Evolutionary conservation across 75 land plant species (phyloP).

Genomic region (Sequoia sempervirens): DNA sequence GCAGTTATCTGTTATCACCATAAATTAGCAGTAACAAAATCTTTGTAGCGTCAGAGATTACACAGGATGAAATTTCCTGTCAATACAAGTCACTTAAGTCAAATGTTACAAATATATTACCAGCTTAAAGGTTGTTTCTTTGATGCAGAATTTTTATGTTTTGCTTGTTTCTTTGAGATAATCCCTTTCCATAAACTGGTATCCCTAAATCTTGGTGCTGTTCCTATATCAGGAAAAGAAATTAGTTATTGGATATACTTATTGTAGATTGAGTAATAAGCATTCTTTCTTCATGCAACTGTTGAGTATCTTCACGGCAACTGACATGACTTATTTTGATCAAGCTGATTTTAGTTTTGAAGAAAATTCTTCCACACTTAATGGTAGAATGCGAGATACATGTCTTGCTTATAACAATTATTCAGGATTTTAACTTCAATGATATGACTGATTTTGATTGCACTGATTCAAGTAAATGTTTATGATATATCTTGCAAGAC

Average conservation of each 20-base stretch:
- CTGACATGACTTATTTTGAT: neutral
- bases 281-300: neutral
- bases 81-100: neutral
- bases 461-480: too few relatives aligned
- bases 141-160: too few relatives aligned
- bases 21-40: neutral
- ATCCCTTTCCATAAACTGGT: neutral
- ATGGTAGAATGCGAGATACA: too few relatives aligned
- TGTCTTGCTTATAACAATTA: too few relatives aligned
- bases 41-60: neutral
- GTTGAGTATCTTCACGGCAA: neutral
- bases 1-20: too few relatives aligned
- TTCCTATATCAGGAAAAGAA: neutral
- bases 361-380: too few relatives aligned
- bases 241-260: neutral
- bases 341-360: too few relatives aligned
- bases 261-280: neutral
- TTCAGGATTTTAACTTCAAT: too few relatives aligned
- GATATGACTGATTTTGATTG: too few relatives aligned
- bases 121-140: neutral
- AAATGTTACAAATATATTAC: neutral
- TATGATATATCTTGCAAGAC: too few relatives aligned
- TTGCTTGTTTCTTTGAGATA: neutral
- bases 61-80: neutral
- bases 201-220: neutral